These are phyloP conservation scores for Kondoa subrosea DNA, from an alignment of 768 basidiomycete species.

Conservation along the genomic window DNA sequence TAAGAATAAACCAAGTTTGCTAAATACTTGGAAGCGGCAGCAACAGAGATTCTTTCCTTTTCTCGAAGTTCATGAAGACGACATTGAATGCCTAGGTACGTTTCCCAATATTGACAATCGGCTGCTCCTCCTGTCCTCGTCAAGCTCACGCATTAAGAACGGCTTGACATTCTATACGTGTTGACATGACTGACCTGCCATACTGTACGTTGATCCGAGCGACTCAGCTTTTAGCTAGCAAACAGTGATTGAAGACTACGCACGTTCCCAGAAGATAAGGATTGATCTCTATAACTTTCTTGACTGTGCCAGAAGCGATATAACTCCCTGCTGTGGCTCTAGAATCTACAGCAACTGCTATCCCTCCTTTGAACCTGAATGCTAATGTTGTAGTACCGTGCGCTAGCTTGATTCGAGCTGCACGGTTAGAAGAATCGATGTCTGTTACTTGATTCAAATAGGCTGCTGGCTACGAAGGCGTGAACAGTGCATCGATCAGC, in stretches of 20 bases:
- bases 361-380: conserved; percentile 88
- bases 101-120: conserved; percentile 95
- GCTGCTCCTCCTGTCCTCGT: conserved; percentile 41
- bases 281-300: conserved; percentile 86
- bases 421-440: conserved; percentile 37
- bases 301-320: conserved; percentile 41
- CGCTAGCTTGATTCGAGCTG: conserved; percentile 90
- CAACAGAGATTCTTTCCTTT: conserved; percentile 87
- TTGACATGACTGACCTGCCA: neutral
- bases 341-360: conserved; percentile 99
- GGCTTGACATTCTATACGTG: too few species aligned
- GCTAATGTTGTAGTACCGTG: conserved; percentile 97
- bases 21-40: conserved; percentile 95
- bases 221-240: too few species aligned
- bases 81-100: conserved; percentile 95
- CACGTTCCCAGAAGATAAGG: conserved; percentile 61
- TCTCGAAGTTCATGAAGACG: conserved; percentile 91
- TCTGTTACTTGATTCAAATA: conserved; percentile 14
- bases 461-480: neutral
- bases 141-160: too few species aligned
- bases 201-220: neutral
- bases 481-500: too few species aligned
- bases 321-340: conserved; percentile 94
- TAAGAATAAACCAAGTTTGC: conserved; percentile 94
- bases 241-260: neutral